Evolutionary conservation across 805 yeast species (phyloP), one percentile per base, ranked within the genome.

Genomic region (Teunomyces panamensis): DNA sequence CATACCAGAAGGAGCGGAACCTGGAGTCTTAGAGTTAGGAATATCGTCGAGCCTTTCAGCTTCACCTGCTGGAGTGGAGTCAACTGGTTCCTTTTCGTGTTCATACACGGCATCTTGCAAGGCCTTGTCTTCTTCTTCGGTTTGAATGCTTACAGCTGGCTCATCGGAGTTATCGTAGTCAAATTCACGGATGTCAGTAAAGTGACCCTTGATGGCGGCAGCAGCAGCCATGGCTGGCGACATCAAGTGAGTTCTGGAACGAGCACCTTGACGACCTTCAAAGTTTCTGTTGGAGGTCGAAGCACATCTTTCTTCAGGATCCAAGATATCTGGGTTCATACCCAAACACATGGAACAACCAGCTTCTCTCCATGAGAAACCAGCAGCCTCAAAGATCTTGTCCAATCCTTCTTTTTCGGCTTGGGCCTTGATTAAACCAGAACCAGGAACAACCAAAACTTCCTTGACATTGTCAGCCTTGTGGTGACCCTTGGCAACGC

Each of bases 171-270:
- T 78, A 52, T 77, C 73, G 69, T 81, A 86, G 50, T 81, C 73
- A 67, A 79, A 88, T 47, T 88, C 85, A 72, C 99, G 85, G 58
- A 91, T 91, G 65, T 94, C 99, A 41, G 87, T 79, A 60, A 94
- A 84, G 62, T 85, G 89, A 56, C 99, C 99, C 48, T 79, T 80
- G 57, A 94, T 84, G 60, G 91, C 97, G 14, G 99, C 98, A 16
- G 98, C 97, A 29, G 99, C 99, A 42, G 99, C 99, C 99, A 94
- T 94, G 17, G 96, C 96, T 34, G 99, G 99, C 10, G 97, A 89
- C 96, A 92, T 89, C 65, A 94, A 80, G 67, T 94, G 99, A 14
- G 99, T 94, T 75, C 99, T 83, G 13, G 97, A 89, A 51, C 73
- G 74, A 45, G 97, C 96, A 74, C 99, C 99, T 78, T 94, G 99